These are phyloP conservation scores for Epichloe festucae DNA, from an alignment of 2,329 filamentous ascomycete genomes.

Conservation along the genomic window DNA sequence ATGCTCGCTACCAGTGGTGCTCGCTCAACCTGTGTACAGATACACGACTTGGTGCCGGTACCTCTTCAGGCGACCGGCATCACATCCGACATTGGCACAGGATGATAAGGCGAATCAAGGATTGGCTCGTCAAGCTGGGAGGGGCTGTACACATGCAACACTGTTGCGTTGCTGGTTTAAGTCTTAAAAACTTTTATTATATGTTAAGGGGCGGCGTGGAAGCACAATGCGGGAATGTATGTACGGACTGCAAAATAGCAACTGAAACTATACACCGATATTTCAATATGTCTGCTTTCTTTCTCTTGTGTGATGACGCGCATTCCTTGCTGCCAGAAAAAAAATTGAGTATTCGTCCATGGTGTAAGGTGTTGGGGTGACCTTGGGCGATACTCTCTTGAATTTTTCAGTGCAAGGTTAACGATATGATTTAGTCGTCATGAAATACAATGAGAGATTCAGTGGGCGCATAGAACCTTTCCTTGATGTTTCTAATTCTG, in stretches of 20 bases:
- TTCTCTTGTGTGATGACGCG: not conserved
- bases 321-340: too few relatives aligned
- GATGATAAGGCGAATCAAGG: not conserved
- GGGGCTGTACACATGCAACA: not conserved
- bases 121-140: not conserved
- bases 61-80: not conserved
- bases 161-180: conserved; percentile 2
- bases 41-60: not conserved
- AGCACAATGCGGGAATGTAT: conserved; percentile 3
- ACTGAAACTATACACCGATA: not conserved
- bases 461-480: too few relatives aligned
- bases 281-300: not conserved
- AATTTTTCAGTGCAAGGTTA: too few relatives aligned
- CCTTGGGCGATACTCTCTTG: too few relatives aligned
- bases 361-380: too few relatives aligned
- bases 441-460: too few relatives aligned
- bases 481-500: too few relatives aligned
- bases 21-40: not conserved
- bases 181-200: conserved; percentile 4
- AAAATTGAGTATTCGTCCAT: too few relatives aligned
- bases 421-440: too few relatives aligned
- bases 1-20: not conserved
- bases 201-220: not conserved
- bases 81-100: not conserved
- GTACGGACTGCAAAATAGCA: conserved; percentile 5